Conservation (phyloP, 106 monocot species). For the Acorus calamus region DNA sequence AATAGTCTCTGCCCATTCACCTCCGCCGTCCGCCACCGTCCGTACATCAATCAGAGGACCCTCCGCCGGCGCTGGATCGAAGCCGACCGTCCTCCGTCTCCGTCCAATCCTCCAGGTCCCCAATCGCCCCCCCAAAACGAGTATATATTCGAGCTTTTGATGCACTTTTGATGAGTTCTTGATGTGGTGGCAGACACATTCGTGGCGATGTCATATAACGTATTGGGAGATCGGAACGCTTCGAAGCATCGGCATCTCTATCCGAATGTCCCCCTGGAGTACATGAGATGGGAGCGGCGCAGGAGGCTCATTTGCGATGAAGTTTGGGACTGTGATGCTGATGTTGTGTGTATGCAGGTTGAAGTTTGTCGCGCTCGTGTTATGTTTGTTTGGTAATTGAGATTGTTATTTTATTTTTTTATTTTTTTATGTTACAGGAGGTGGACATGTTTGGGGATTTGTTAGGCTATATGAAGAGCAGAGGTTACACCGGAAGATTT, state of each 20-base stretch:
- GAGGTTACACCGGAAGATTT: constrained; percentile 50
- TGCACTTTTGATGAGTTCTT: not conserved
- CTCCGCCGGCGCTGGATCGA: constrained; percentile 31
- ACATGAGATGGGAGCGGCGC: constrained; percentile 44
- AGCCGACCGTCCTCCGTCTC: constrained; percentile 4
- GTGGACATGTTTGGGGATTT: constrained; percentile 55
- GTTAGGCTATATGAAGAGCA: constrained; percentile 17
- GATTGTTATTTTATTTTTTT: not conserved
- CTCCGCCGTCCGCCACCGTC: too few relatives aligned
- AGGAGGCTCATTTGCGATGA: constrained; percentile 41
- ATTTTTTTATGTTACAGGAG: constrained; percentile 27
- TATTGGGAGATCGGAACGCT: constrained; percentile 51
- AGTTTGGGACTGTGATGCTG: constrained; percentile 39
- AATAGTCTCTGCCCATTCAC: too few relatives aligned
- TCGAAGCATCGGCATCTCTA: constrained; percentile 49
- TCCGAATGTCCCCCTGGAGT: constrained; percentile 28
- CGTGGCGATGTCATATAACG: constrained; percentile 52
- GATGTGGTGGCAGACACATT: constrained; percentile 23
- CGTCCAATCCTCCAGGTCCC: constrained; percentile 3
- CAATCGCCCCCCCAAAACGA: not conserved
- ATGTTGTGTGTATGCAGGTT: constrained; percentile 67
- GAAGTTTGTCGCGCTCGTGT: constrained; percentile 3
- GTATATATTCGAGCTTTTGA: not conserved
- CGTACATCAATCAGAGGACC: too few relatives aligned
- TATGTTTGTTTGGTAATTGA: not conserved